Conservation (phyloP, 768 basidiomycete genomes). For the Xerocomellus amylosporus region DNA sequence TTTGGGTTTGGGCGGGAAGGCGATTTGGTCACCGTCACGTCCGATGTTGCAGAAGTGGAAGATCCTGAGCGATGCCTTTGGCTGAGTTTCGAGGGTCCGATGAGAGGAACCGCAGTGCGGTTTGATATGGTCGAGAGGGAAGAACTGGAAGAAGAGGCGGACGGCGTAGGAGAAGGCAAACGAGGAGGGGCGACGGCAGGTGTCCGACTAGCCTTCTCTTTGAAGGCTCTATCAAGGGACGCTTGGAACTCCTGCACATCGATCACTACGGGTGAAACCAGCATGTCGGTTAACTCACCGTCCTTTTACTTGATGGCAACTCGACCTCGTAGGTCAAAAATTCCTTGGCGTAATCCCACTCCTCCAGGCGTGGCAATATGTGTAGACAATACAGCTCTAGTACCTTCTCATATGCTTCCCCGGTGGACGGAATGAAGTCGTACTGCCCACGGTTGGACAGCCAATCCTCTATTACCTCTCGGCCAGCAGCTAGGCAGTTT, state of each 20-base stretch:
- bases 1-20: constrained; percentile 6
- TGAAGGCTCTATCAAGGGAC: constrained; percentile 30
- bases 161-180: constrained; percentile 49
- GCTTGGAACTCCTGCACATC: constrained; percentile 33
- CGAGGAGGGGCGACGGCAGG: constrained; percentile 28
- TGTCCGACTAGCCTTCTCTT: constrained; percentile 18
- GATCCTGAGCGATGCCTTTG: constrained; percentile 18
- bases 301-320: constrained; percentile 45
- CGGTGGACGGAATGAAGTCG: constrained; percentile 30
- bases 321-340: constrained; percentile 75
- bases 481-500: constrained; percentile 56
- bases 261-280: constrained; percentile 4
- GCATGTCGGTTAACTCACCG: constrained; percentile 40
- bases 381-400: constrained; percentile 75
- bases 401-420: constrained; percentile 67
- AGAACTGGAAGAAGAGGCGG: constrained; percentile 58
- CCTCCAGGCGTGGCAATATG: constrained; percentile 65
- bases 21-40: constrained; percentile 25
- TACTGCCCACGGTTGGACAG: constrained; percentile 53
- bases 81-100: constrained; percentile 10
- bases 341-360: constrained; percentile 79
- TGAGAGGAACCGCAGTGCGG: constrained; percentile 61
- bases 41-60: constrained; percentile 24
- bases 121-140: constrained; percentile 72
- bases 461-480: constrained; percentile 77